Evolutionary conservation across 2,329 filamentous ascomycete genomes (phyloP), one percentile per base, ranked within the genome.

Genomic region (Epichloe gansuensis): DNA sequence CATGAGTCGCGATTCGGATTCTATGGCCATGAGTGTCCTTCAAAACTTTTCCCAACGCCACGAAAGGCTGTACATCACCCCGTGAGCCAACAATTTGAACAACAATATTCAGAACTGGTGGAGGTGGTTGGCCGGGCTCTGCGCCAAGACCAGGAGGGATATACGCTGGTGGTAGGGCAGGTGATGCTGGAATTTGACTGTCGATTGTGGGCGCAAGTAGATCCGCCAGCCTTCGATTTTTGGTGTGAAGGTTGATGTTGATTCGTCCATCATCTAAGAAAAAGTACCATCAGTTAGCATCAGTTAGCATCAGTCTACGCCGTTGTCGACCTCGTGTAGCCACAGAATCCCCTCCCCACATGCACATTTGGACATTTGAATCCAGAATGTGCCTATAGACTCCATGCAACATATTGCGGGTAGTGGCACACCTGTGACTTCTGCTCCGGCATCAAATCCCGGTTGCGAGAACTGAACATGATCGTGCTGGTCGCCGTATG

Each of bases 161-260:
- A 60, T 88, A 89, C 35, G 81, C 76, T 2, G 82, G 82, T 28
- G 84, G 82, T 2, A 83, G 75, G 11, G 54, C 75, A 70, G 25
- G 61, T 58, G 69, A 51, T 23, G 82, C 69, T 38, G 73, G 70
- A 23, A 81, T 67, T 60, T 85, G 75, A 56, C 74, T 72, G 55
- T 76, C 69, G 42, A 90, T 65, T 7, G 82, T 79, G 3, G 85
- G 83, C 0, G 79, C 76, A 28, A 91, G 75, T 12, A 91, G 72
- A 55, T 82, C 79, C 2, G 85, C 81, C 4, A 91, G 72, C 52
- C 78, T 78, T 52, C 75, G 71, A 59, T 77, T 82, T 58, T 81
- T 83, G 64, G 89, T 83, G 62, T 85, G 82, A 68, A 93, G 88
- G 56, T 82, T 83, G 70, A 93, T 89, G 62, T 89, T 82, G 60